Conservation (phyloP, 495 filamentous ascomycete genomes). For the Penicillium samsonianum region DNA sequence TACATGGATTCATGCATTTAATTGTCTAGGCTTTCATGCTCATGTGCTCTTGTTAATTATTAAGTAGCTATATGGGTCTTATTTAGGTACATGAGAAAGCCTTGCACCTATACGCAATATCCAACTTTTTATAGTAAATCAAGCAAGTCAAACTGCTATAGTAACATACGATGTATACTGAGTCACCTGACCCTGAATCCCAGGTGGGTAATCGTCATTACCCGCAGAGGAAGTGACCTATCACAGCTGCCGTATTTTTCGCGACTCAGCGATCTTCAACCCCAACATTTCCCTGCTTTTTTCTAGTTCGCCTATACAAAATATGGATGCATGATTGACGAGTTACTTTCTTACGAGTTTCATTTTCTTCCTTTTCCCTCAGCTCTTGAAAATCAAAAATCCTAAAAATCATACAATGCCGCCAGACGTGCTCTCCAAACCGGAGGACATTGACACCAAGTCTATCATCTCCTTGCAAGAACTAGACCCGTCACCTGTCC, state of each 20-base stretch:
- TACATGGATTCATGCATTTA: neutral
- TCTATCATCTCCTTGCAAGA: conserved; percentile 68
- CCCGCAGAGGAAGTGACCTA: conserved; percentile 12
- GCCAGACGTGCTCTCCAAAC: conserved; percentile 15
- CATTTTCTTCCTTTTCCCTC: conserved; percentile 5
- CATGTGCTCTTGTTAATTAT: neutral
- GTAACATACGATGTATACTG: neutral
- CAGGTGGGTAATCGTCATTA: conserved; percentile 11
- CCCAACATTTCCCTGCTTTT: conserved; percentile 23
- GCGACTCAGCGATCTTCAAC: conserved; percentile 18
- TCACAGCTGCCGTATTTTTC: conserved; percentile 17
- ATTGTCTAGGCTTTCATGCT: too few species aligned
- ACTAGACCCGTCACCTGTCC: conserved; percentile 80
- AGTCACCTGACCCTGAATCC: neutral
- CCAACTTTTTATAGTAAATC: neutral
- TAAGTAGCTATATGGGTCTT: neutral
- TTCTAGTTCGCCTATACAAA: neutral
- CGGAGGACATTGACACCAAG: conserved; percentile 38
- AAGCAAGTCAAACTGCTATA: neutral
- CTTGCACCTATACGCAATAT: neutral
- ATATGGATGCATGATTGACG: conserved; percentile 19
- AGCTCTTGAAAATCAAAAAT: neutral
- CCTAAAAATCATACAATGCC: conserved; percentile 7
- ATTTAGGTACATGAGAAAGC: neutral
- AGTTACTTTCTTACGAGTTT: conserved; percentile 13